phyloP scores from a whole-genome alignment of 1,139 yeast genomes.

The Scheffersomyces illinoinensis region DNA sequence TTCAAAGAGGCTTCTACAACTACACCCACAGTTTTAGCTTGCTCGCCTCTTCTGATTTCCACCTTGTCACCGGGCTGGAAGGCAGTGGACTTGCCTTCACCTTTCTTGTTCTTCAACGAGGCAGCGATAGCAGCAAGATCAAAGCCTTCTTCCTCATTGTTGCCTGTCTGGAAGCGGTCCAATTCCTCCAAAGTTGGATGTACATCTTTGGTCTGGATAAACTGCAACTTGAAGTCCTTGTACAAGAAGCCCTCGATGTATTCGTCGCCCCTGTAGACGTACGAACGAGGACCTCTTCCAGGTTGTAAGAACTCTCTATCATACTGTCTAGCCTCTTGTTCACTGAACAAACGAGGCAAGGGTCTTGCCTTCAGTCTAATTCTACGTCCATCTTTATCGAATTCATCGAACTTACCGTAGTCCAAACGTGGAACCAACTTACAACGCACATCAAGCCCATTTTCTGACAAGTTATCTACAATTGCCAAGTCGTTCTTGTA shows the following conservation, averaged over 20 bases:
- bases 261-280: slow-evolving; percentile 81
- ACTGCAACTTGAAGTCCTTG: slow-evolving; percentile 84
- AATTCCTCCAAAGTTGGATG: slow-evolving; percentile 88
- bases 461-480: slow-evolving; percentile 90
- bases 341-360: slow-evolving; percentile 80
- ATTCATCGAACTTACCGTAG: slow-evolving; percentile 71
- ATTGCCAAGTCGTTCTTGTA: slow-evolving; percentile 92
- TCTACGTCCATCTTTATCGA: slow-evolving; percentile 56
- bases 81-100: slow-evolving; percentile 39
- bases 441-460: slow-evolving; percentile 90
- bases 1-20: slow-evolving; percentile 68
- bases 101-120: slow-evolving; percentile 62
- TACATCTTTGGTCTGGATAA: slow-evolving; percentile 78
- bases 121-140: slow-evolving; percentile 87
- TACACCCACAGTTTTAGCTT: slow-evolving; percentile 82
- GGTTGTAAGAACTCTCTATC: slow-evolving; percentile 63
- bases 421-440: slow-evolving; percentile 92
- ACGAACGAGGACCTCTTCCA: slow-evolving; percentile 74
- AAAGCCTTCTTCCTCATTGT: slow-evolving; percentile 70
- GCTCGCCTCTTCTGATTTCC: slow-evolving; percentile 90
- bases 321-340: slow-evolving; percentile 59
- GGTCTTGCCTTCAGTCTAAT: slow-evolving; percentile 66
- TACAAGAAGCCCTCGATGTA: slow-evolving; percentile 84
- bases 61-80: slow-evolving; percentile 96
- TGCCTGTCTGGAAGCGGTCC: slow-evolving; percentile 74